Percentiles rank a stretch among this genome's conserved stretches.
Conservation (phyloP, 371 early-diverging fungal species). For the Lichtheimia corymbifera region DNA sequence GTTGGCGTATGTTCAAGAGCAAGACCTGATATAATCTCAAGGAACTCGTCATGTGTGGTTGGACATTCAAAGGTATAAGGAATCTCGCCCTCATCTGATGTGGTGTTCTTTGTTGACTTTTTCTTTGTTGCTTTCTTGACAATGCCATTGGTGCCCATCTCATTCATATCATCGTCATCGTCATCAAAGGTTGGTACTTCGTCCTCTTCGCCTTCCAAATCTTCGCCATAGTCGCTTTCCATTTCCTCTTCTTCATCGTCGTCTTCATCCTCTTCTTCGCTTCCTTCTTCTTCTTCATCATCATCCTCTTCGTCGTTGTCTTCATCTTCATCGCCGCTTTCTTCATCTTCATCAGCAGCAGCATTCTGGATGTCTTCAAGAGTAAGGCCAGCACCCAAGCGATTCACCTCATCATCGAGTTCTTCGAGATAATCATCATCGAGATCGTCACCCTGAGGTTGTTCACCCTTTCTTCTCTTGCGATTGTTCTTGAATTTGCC, state of each 20-base stretch:
- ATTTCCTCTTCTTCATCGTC: constrained; percentile 33
- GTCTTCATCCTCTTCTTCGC: constrained; percentile 40
- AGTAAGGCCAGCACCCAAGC: constrained; percentile 49
- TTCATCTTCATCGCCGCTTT: constrained; percentile 34
- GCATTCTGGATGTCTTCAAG: constrained; percentile 53
- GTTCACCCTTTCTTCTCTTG: constrained; percentile 40
- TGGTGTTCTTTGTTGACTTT: constrained; percentile 15
- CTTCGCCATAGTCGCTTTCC: constrained; percentile 39
- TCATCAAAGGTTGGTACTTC: constrained; percentile 22
- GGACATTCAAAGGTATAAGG: constrained; percentile 81
- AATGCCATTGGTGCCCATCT: constrained; percentile 33
- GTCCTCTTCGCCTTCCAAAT: constrained; percentile 45
- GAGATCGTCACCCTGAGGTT: constrained; percentile 82
- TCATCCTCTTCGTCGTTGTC: constrained; percentile 44
- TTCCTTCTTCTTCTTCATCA: constrained; percentile 52
- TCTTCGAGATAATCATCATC: constrained; percentile 72
- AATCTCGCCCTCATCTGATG: constrained; percentile 53
- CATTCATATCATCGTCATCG: constrained; percentile 57
- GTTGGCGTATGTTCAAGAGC: constrained; percentile 63
- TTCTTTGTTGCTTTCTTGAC: constrained; percentile 35
- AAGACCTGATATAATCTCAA: constrained; percentile 41
- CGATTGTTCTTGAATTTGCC: constrained; percentile 42
- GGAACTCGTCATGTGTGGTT: constrained; percentile 29
- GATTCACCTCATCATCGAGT: constrained; percentile 39
- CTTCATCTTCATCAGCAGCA: constrained; percentile 32